phyloP scores from a whole-genome alignment of 306 rosid species.

The Medicago lupulina region DNA sequence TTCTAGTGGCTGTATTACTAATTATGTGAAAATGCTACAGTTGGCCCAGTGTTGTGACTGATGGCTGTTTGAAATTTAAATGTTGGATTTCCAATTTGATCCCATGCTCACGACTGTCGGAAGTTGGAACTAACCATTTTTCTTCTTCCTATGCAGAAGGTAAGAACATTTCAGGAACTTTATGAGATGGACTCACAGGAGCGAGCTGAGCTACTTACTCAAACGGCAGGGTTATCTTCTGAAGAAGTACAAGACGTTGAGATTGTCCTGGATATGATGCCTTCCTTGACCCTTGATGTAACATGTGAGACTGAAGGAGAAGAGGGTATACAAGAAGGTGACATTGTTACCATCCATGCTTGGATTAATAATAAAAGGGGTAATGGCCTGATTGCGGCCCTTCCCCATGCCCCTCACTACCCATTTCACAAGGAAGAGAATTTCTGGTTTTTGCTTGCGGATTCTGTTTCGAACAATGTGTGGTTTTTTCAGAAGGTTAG shows the following conservation, averaged over 20 bases:
- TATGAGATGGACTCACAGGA: slow-evolving; percentile 76
- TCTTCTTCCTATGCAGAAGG: slow-evolving; percentile 64
- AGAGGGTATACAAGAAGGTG: slow-evolving; percentile 96
- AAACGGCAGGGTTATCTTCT: slow-evolving; percentile 75
- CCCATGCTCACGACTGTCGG: slow-evolving; percentile 17
- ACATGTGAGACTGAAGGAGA: slow-evolving; percentile 96
- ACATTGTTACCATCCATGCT: slow-evolving; percentile 81
- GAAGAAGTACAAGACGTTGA: slow-evolving; percentile 86
- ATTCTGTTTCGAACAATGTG: slow-evolving; percentile 72
- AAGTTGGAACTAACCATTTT: slow-evolving; percentile 36
- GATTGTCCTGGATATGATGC: slow-evolving; percentile 80
- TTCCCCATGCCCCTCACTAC: slow-evolving; percentile 90
- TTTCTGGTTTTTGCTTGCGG: slow-evolving; percentile 89
- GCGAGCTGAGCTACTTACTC: slow-evolving; percentile 82
- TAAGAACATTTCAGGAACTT: slow-evolving; percentile 91
- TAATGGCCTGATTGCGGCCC: slow-evolving; percentile 82
- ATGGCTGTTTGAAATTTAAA: slow-evolving; percentile 19
- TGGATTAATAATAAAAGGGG: slow-evolving; percentile 79
- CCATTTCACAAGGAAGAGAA: slow-evolving; percentile 94
- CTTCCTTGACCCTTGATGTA: slow-evolving; percentile 71
- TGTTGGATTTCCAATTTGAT: slow-evolving; percentile 11
- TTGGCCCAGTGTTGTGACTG: slow-evolving; percentile 8
- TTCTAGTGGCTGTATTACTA: slow-evolving; percentile 26
- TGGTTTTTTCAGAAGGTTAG: slow-evolving; percentile 97
- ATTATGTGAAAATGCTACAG: slow-evolving; percentile 23